Percentiles rank a stretch among this genome's conserved stretches.
Conservation (phyloP, 2,329 filamentous ascomycete genomes). For the Pseudocercospora fijiensis region DNA sequence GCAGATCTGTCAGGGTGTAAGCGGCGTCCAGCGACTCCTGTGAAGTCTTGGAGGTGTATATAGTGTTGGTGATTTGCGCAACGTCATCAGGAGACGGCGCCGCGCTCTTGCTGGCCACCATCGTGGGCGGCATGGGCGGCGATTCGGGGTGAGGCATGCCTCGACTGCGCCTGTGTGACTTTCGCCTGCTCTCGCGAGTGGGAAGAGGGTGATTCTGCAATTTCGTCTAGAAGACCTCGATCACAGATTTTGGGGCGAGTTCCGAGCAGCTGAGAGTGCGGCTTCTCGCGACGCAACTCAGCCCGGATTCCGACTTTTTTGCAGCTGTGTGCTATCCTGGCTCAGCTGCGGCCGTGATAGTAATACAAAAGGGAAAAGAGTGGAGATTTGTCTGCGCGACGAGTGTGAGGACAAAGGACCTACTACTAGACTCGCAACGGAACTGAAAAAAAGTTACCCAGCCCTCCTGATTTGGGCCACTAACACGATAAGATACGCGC, state of each 20-base stretch:
- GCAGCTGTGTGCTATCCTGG: background rate
- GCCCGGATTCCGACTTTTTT: background rate
- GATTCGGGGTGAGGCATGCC: constrained; percentile 53
- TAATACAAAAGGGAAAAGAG: constrained; percentile 7
- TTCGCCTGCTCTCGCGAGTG: background rate
- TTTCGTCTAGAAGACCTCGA: background rate
- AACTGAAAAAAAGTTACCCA: background rate
- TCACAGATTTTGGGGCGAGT: background rate
- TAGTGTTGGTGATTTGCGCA: constrained; percentile 43
- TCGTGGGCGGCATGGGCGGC: constrained; percentile 49
- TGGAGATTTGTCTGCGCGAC: background rate
- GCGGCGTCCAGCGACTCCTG: constrained; percentile 61
- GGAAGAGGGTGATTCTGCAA: background rate
- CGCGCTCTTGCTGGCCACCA: constrained; percentile 47
- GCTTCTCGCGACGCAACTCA: background rate
- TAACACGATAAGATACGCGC: background rate
- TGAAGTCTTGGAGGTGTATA: constrained; percentile 54
- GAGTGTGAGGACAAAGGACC: background rate
- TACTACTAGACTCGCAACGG: background rate
- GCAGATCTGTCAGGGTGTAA: constrained; percentile 63
- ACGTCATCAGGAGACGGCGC: constrained; percentile 51
- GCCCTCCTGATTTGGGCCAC: background rate
- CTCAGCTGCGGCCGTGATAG: constrained; percentile 2
- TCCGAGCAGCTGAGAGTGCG: constrained; percentile 4
- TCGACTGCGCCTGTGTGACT: background rate